A percentile compares a stretch with the other conserved stretches of the same genome.
phyloP scores from a whole-genome alignment of 768 basidiomycete species.

The Trametes coccinea region DNA sequence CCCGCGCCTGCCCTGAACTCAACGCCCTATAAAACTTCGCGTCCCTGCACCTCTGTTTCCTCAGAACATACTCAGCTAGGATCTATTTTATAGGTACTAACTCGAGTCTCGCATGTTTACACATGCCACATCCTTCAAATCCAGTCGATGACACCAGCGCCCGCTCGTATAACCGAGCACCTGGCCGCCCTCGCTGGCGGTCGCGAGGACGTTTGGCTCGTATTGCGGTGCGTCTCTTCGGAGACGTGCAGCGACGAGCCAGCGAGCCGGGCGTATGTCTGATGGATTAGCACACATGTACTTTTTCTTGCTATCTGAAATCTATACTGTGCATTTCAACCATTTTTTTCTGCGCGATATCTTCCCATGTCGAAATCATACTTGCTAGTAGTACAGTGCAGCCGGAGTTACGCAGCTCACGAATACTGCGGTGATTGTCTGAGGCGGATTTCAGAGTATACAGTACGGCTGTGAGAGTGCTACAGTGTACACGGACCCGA shows the following conservation, averaged over 20 bases:
- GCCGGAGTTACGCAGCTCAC: too few species aligned
- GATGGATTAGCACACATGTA: slow-evolving; percentile 34
- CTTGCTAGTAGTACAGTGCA: too few species aligned
- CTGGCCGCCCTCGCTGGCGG: slow-evolving; percentile 24
- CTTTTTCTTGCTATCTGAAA: not conserved
- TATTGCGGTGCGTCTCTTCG: slow-evolving; percentile 21
- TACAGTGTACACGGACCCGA: too few species aligned
- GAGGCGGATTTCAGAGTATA: too few species aligned
- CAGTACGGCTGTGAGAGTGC: too few species aligned
- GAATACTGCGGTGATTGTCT: too few species aligned
- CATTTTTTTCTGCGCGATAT: not conserved
- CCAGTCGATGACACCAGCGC: slow-evolving; percentile 39
- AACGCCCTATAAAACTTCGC: slow-evolving; percentile 3
- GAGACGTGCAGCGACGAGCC: slow-evolving; percentile 30
- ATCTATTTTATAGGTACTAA: slow-evolving; percentile 34
- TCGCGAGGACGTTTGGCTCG: slow-evolving; percentile 41
- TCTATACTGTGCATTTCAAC: too few species aligned
- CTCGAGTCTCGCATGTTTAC: slow-evolving; percentile 46
- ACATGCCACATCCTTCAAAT: slow-evolving; percentile 41
- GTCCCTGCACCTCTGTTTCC: slow-evolving; percentile 23
- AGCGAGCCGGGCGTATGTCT: slow-evolving; percentile 42
- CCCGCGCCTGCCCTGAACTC: slow-evolving; percentile 2
- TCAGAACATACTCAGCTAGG: slow-evolving; percentile 42
- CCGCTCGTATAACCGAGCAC: slow-evolving; percentile 42
- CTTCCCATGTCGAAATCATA: too few species aligned